Conservation (phyloP, 2,329 filamentous ascomycete species). For the Tolypocladium paradoxum region DNA sequence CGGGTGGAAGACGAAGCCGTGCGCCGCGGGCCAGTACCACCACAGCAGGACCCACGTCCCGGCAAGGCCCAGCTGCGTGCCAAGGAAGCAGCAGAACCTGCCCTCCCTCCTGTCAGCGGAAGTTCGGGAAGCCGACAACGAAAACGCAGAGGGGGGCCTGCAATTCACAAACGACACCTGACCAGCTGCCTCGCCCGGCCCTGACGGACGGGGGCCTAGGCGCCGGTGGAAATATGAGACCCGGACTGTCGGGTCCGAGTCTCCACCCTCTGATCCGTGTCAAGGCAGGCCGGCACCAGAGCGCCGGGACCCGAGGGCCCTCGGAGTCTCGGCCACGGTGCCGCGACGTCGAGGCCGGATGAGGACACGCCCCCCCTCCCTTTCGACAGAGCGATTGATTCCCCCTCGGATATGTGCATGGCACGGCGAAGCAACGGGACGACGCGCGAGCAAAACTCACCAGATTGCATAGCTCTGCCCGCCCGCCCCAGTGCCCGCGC, state of each 20-base stretch:
- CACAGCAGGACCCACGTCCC: conserved; percentile 29
- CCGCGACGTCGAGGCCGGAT: neutral
- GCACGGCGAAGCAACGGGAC: neutral
- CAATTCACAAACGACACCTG: neutral
- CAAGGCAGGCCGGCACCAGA: neutral
- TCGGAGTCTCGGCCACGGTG: neutral
- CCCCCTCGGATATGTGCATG: neutral
- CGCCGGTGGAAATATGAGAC: neutral
- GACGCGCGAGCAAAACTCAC: conserved; percentile 21
- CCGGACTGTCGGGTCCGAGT: neutral
- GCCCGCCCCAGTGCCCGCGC: conserved; percentile 35
- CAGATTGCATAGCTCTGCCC: conserved; percentile 37
- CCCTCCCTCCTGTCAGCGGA: neutral
- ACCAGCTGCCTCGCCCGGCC: neutral
- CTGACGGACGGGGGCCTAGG: neutral
- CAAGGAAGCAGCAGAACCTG: conserved; percentile 32
- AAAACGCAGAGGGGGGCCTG: neutral
- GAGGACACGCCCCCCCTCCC: neutral
- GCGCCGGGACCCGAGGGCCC: neutral
- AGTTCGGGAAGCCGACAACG: too few species aligned
- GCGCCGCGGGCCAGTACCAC: conserved; percentile 40
- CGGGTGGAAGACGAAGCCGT: conserved; percentile 33
- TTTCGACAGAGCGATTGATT: neutral
- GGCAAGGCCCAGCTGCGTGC: conserved; percentile 30
- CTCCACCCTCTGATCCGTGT: neutral